A percentile compares a stretch with the other conserved stretches of the same genome.
These are phyloP conservation scores for Dissophora globulifera DNA, from an alignment of 192 early-diverging fungal species.

Conservation along the genomic window DNA sequence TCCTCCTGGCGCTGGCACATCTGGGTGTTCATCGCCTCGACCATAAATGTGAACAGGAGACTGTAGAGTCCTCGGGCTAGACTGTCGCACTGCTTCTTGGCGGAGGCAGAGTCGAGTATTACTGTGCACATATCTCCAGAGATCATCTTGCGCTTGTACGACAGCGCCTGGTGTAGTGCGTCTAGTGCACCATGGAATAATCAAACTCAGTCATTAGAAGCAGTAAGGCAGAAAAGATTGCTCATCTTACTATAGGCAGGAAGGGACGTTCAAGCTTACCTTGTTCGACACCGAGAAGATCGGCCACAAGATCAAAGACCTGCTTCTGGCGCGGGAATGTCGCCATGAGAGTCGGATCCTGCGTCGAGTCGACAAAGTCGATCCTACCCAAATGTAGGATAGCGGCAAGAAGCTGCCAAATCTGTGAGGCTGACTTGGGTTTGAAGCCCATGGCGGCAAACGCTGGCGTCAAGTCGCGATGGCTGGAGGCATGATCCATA, in stretches of 20 bases:
- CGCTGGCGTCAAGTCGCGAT: constrained; percentile 73
- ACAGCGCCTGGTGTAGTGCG: constrained; percentile 68
- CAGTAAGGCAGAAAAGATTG: not conserved
- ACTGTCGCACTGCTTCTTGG: constrained; percentile 81
- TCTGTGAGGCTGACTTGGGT: constrained; percentile 74
- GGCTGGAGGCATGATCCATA: constrained; percentile 61
- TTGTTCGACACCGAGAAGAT: constrained; percentile 78
- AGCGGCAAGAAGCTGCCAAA: constrained; percentile 88
- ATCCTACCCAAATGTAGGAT: constrained; percentile 93
- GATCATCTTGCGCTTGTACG: constrained; percentile 87
- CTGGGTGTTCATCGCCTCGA: constrained; percentile 91
- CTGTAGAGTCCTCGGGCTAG: constrained; percentile 88
- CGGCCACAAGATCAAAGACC: constrained; percentile 75
- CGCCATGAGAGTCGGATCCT: constrained; percentile 75
- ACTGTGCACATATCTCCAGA: constrained; percentile 90
- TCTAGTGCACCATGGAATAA: constrained; percentile 9
- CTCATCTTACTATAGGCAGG: not conserved
- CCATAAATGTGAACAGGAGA: constrained; percentile 88
- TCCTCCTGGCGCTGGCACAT: constrained; percentile 73
- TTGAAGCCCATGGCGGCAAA: constrained; percentile 72
- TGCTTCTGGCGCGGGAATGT: constrained; percentile 83
- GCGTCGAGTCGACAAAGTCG: constrained; percentile 73
- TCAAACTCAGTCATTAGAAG: not conserved
- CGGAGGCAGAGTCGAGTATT: constrained; percentile 85
- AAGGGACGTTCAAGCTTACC: constrained; percentile 28